Evolutionary conservation across 2,329 filamentous ascomycete genomes (phyloP), one percentile per base, ranked within the genome.

Genomic region (Fusarium sublunatum): DNA sequence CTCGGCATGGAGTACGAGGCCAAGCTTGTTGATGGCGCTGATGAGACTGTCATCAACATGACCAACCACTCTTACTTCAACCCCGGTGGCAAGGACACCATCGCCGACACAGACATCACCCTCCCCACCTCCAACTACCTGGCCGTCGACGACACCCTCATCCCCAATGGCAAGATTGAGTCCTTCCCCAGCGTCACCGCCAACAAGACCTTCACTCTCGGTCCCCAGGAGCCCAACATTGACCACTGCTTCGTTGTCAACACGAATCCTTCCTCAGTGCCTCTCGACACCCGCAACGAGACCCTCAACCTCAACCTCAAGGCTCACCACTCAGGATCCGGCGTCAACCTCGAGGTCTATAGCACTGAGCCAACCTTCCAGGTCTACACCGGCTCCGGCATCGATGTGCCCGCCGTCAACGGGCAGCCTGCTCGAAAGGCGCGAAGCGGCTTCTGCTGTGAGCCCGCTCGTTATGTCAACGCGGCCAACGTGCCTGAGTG

Each of bases 351-450:
- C 45, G 91, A 97, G 76, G 90, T 97, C 6, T 82, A 88, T 71
- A 95, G 91, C 80, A 98, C 94, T 0, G 94, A 98, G 81, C 95
- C 95, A 0, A 91, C 92, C 0, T 98, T 97, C 82, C 94, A 98
- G 77, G 96, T 97, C 79, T 98, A 98, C 79, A 96, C 93, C 0
- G 95, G 94, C 65, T 89, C 91, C 73, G 89, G 88, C 72, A 93
- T 96, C 65, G 81, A 95, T 69, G 89, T 96, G 11, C 89, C 91
- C 0, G 89, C 81, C 28, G 81, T 87, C 4, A 83, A 81, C n/a
- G 82, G 82, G 3, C 76, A 85, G 26, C 86, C 89, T 0, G 88
- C 89, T 1, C 85, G 91, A 44, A 86, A 83, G 0, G 73, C 86
- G 5, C 85, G 92, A 44, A 87, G 88, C 40, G 94, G 91, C 0